Evolutionary conservation across 2,329 filamentous ascomycete genomes (phyloP), one percentile per base, ranked within the genome.

Genomic region (Paracoccidioides brasiliensis): DNA sequence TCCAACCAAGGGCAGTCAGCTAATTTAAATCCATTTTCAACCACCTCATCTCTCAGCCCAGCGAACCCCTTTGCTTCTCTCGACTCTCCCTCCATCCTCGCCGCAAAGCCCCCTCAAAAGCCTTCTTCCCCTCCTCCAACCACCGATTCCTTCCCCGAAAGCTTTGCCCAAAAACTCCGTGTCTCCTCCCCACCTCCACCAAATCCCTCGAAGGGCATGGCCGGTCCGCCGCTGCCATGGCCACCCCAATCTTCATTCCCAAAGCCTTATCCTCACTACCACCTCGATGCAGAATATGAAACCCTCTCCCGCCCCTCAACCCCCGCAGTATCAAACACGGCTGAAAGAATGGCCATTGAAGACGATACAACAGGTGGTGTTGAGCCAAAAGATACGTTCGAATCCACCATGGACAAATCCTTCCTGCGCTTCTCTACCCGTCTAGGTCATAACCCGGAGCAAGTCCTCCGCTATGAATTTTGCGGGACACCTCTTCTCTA

Each of bases 281-380:
- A 89, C 74, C 82, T 91, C 46, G 93, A 97, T 63, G 91, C 91
- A 53, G 91, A 95, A 66, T 95, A 88, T 72, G 93, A 98, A 70
- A 87, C 86, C 3, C 80, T 97, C 32, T 88, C 82, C 61, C 71
- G 71, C 8, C 71, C 64, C 2, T 78, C 79, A 0, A 70, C 72
- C 35, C 78, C 79, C 45, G 77, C 73, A 3, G 66, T 72, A 40
- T 75, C 74, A 43, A 69, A 73, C 35, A 74, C 74, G 54, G 71
- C 78, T 40, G 76, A 75, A 51, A 66, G 57, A 68, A 73, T 71
- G 52, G 64, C 68, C 55, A 63, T 70, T 15, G 66, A 70, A 37
- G 65, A 68, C 42, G 69, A 74, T 32, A 6, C 66, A 57, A 66
- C 48, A 56, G 69, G 53, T 67, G 69, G 30, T 30, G 66, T 56